These are phyloP conservation scores for Luzula sylvatica DNA, from an alignment of 176 grass and related monocot species.

Conservation along the genomic window DNA sequence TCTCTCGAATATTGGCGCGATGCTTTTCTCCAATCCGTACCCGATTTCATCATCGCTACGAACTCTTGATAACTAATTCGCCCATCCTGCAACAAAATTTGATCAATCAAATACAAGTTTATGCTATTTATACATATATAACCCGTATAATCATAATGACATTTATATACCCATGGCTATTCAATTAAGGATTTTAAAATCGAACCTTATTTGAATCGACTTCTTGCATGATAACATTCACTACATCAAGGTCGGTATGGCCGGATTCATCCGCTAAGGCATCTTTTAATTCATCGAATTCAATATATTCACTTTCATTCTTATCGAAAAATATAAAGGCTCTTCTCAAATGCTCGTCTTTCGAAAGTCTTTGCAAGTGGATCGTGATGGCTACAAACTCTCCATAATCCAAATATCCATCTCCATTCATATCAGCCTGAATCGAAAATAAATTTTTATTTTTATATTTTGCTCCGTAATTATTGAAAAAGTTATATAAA, in stretches of 20 bases:
- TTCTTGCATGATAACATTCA: constrained; percentile 58
- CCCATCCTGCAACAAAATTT: constrained; percentile 35
- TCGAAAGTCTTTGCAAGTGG: constrained; percentile 85
- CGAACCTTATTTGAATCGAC: constrained; percentile 85
- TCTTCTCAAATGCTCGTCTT: constrained; percentile 79
- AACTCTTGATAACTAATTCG: constrained; percentile 76
- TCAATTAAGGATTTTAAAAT: neutral
- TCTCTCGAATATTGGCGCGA: constrained; percentile 96
- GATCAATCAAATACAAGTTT: too few relatives aligned
- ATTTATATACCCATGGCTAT: neutral
- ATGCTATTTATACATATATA: neutral
- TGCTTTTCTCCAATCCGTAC: constrained; percentile 90
- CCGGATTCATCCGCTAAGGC: constrained; percentile 69
- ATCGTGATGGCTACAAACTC: constrained; percentile 90
- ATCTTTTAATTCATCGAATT: constrained; percentile 53
- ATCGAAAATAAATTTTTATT: neutral
- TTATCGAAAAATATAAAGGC: constrained; percentile 94
- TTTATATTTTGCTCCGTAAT: neutral
- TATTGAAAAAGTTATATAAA: neutral
- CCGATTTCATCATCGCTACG: constrained; percentile 87
- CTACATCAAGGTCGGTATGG: constrained; percentile 36
- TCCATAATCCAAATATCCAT: constrained; percentile 87
- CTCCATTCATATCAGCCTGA: constrained; percentile 81
- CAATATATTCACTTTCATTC: constrained; percentile 78
- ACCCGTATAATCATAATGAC: neutral